Conservation (phyloP, 352 stramenopile species). For the Phytophthora crassamura region DNA sequence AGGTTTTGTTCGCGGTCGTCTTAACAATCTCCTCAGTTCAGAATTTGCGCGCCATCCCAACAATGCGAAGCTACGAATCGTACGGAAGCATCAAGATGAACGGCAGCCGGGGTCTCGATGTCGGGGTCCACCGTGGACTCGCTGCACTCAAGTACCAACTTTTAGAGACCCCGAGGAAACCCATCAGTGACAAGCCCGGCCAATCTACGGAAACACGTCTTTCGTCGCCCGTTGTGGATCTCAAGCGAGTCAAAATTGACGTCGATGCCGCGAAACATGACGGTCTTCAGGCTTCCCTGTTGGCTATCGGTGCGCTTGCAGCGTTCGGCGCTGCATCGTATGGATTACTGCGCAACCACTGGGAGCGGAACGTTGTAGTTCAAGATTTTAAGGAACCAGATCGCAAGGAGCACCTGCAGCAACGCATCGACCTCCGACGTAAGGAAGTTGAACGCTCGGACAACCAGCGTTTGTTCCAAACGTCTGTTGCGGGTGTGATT, state of each 20-base stretch:
- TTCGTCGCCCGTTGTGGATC: not conserved
- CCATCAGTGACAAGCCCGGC: not conserved
- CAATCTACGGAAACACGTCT: not conserved
- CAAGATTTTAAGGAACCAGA: slow-evolving; percentile 5
- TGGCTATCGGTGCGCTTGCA: slow-evolving; percentile 7
- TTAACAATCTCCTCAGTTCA: not conserved
- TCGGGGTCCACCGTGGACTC: not conserved
- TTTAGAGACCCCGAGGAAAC: not conserved
- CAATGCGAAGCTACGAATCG: slow-evolving; percentile 7
- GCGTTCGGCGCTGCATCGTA: slow-evolving; percentile 15
- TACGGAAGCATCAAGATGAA: slow-evolving; percentile 2
- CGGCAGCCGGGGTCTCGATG: not conserved
- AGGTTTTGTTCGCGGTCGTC: not conserved
- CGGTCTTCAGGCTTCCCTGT: not conserved
- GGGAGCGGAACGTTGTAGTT: slow-evolving; percentile 1
- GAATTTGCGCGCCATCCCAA: slow-evolving; percentile 1
- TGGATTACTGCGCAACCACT: slow-evolving; percentile 10
- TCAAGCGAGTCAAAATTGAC: not conserved
- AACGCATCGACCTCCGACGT: not conserved
- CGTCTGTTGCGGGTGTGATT: not conserved
- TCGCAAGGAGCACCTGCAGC: not conserved
- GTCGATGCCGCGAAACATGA: not conserved
- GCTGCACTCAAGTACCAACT: not conserved
- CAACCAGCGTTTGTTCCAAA: not conserved
- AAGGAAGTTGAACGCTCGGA: slow-evolving; percentile 1